These are phyloP conservation scores for Eucalyptus melliodora DNA, from an alignment of 345 rosid genomes.

Conservation along the genomic window DNA sequence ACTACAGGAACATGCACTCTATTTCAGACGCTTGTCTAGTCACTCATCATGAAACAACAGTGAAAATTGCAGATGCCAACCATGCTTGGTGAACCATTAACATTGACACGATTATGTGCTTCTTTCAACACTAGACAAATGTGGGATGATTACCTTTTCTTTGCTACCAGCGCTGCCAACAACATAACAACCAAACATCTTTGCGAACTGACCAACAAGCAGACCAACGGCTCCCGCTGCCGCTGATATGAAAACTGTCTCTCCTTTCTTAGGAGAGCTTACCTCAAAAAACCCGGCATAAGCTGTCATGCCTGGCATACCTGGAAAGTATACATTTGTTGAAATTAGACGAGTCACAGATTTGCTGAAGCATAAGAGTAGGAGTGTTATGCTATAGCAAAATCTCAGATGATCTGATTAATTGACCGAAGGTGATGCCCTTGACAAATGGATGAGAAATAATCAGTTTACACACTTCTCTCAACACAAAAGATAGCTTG, in stretches of 20 bases:
- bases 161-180: neutral
- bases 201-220: conserved; percentile 7
- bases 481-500: neutral
- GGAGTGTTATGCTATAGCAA: neutral
- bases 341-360: neutral
- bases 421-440: neutral
- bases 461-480: neutral
- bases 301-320: conserved; percentile 7
- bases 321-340: neutral
- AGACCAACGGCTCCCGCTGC: neutral
- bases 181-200: conserved; percentile 1
- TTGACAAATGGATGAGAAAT: neutral
- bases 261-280: conserved; percentile 3
- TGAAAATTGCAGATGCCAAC: neutral
- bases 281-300: neutral
- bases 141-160: neutral
- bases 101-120: neutral
- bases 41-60: neutral
- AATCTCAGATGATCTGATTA: neutral
- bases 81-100: neutral
- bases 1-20: neutral
- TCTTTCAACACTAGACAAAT: neutral
- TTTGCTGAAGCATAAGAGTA: neutral
- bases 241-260: neutral
- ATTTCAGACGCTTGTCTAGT: neutral